Percentiles rank a stretch among this genome's conserved stretches.
Evolutionary conservation across 2,329 filamentous ascomycete species (phyloP).

Genomic region (Monosporascus sp.): DNA sequence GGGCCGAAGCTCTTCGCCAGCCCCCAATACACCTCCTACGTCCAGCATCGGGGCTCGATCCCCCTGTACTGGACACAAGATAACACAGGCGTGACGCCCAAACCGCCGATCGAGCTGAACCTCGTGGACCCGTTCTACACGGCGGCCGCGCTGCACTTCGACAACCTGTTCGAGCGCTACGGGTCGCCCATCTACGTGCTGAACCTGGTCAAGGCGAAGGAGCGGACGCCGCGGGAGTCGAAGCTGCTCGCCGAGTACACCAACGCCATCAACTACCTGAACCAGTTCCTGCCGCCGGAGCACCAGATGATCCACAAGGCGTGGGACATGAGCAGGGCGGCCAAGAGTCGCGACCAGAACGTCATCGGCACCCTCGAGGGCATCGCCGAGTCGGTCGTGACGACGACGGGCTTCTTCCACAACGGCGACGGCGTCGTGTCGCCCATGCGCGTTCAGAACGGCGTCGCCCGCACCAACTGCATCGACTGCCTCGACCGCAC

Average conservation of each 20-base stretch:
- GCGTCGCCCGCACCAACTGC: conserved; percentile 90
- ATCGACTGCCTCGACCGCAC: conserved; percentile 97
- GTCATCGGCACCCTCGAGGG: conserved; percentile 87
- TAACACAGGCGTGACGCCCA: conserved; percentile 88
- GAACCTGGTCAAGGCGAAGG: conserved; percentile 84
- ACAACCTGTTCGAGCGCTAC: conserved; percentile 89
- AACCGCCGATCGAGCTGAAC: conserved; percentile 92
- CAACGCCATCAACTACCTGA: conserved; percentile 82
- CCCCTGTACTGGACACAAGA: conserved; percentile 97
- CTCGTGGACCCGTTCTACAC: conserved; percentile 95
- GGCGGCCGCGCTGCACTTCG: conserved; percentile 88
- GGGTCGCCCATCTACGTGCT: conserved; percentile 87
- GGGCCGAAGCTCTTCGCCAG: conserved; percentile 81
- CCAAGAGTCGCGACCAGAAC: conserved; percentile 86
- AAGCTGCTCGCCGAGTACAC: conserved; percentile 87
- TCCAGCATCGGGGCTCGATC: conserved; percentile 95
- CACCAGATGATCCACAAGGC: conserved; percentile 91
- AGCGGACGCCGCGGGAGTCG: conserved; percentile 84
- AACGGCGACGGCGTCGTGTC: conserved; percentile 72
- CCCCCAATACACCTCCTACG: conserved; percentile 89
- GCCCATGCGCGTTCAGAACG: conserved; percentile 73
- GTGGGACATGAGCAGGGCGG: conserved; percentile 96
- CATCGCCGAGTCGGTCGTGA: conserved; percentile 83
- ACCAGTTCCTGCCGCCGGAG: conserved; percentile 79
- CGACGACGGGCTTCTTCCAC: conserved; percentile 87